Evolutionary conservation across 2,329 filamentous ascomycete genomes (phyloP).

Genomic region (Uncinocarpus reesii): DNA sequence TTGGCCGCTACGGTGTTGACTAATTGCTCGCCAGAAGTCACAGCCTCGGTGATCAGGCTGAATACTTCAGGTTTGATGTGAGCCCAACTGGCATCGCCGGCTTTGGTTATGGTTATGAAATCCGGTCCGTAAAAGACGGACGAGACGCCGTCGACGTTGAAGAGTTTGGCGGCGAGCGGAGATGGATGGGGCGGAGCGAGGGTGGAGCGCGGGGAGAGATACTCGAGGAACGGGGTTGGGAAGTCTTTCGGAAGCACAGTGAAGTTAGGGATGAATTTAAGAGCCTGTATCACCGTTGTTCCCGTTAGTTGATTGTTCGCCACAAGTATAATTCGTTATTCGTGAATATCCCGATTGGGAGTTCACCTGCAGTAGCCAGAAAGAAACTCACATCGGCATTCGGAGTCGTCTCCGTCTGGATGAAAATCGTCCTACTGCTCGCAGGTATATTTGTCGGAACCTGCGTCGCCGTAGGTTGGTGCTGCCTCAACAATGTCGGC

Average conservation of each 20-base stretch:
- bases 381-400: slow-evolving; percentile 62
- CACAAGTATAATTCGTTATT: too few relatives aligned
- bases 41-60: slow-evolving; percentile 82
- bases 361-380: not conserved
- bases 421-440: slow-evolving; percentile 74
- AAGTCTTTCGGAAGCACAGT: slow-evolving; percentile 67
- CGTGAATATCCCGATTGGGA: too few relatives aligned
- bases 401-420: slow-evolving; percentile 89
- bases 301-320: too few relatives aligned
- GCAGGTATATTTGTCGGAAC: slow-evolving; percentile 31
- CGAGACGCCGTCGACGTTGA: slow-evolving; percentile 90
- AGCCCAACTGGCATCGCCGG: slow-evolving; percentile 78
- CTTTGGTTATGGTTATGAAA: slow-evolving; percentile 95
- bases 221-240: slow-evolving; percentile 74
- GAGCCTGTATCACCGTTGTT: too few relatives aligned
- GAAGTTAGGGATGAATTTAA: slow-evolving; percentile 93
- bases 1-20: slow-evolving; percentile 58
- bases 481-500: slow-evolving; percentile 36
- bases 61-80: slow-evolving; percentile 95
- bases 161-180: slow-evolving; percentile 75
- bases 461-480: slow-evolving; percentile 31
- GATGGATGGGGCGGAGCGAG: slow-evolving; percentile 83
- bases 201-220: slow-evolving; percentile 77
- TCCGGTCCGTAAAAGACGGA: slow-evolving; percentile 89
- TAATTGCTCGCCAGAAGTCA: slow-evolving; percentile 71